Percentiles rank a stretch among this genome's conserved stretches.
Evolutionary conservation across 495 filamentous ascomycete species (phyloP).

Genomic region (Bathelium albidoporum): DNA sequence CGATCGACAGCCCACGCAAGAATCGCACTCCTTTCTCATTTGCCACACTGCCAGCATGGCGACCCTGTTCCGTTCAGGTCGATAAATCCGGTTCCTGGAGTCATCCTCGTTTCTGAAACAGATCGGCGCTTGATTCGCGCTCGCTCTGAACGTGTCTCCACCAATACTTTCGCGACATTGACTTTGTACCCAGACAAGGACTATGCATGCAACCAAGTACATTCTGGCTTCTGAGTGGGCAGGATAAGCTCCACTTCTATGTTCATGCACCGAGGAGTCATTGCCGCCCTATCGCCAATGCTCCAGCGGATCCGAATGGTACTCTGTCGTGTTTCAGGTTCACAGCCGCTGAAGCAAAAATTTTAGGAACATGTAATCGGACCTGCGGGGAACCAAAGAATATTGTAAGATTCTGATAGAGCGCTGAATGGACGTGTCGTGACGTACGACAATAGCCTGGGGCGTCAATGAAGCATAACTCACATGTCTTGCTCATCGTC

Average conservation of each 20-base stretch:
- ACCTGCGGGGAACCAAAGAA: conserved; percentile 1
- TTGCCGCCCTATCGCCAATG: background rate
- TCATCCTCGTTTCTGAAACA: conserved; percentile 16
- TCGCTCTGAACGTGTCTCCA: conserved; percentile 5
- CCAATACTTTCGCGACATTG: conserved; percentile 21
- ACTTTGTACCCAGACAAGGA: background rate
- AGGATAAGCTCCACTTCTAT: background rate
- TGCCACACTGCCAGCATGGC: background rate
- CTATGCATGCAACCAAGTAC: conserved; percentile 8
- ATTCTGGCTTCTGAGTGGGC: background rate
- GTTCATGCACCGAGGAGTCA: background rate
- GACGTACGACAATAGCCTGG: conserved; percentile 2
- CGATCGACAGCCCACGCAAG: background rate
- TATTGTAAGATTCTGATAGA: background rate
- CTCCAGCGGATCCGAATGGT: background rate
- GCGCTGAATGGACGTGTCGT: background rate
- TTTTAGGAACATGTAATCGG: background rate
- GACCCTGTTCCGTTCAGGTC: background rate
- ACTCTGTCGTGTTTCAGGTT: background rate
- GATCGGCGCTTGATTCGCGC: conserved; percentile 12
- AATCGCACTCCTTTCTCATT: background rate
- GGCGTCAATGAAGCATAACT: conserved; percentile 8
- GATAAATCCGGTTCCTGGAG: background rate
- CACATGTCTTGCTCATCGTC: conserved; percentile 9
- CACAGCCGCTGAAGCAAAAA: background rate